phyloP scores from a whole-genome alignment of 805 yeast genomes.

The Hanseniaspora mollemarum region DNA sequence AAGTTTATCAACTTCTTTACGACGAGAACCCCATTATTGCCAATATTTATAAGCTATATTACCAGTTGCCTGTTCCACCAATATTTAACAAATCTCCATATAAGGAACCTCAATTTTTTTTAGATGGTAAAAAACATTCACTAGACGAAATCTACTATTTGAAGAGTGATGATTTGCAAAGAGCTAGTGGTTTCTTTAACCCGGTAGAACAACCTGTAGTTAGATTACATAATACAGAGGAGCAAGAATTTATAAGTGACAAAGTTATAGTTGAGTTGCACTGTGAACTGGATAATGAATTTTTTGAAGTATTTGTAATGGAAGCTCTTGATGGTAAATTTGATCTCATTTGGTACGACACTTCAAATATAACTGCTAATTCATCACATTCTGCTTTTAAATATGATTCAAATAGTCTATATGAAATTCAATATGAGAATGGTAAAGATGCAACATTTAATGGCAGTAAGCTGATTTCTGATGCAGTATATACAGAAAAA shows the following conservation, averaged over 20 bases:
- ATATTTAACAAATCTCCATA: constrained; percentile 11
- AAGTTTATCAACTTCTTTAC: neutral
- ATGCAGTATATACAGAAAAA: constrained; percentile 18
- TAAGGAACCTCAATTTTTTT: neutral
- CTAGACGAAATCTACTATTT: constrained; percentile 69
- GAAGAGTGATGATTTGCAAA: constrained; percentile 38
- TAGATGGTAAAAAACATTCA: constrained; percentile 5
- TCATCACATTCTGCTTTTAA: constrained; percentile 26
- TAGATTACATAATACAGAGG: constrained; percentile 36
- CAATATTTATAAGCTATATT: neutral
- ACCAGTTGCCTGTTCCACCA: constrained; percentile 1
- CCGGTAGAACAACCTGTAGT: neutral
- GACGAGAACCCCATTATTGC: neutral
- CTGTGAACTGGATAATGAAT: constrained; percentile 3
- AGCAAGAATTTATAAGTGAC: constrained; percentile 59
- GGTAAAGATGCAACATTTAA: constrained; percentile 33
- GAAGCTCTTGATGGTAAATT: constrained; percentile 14
- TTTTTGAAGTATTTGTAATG: constrained; percentile 12
- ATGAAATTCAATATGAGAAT: constrained; percentile 21
- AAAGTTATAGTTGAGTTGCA: constrained; percentile 4
- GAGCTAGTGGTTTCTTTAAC: constrained; percentile 16
- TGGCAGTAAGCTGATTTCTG: constrained; percentile 27
- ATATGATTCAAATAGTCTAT: constrained; percentile 35
- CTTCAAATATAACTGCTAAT: neutral
- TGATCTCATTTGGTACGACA: constrained; percentile 14